Conservation (phyloP, 2,329 filamentous ascomycete genomes). For the Plectosphaerella plurivora region DNA sequence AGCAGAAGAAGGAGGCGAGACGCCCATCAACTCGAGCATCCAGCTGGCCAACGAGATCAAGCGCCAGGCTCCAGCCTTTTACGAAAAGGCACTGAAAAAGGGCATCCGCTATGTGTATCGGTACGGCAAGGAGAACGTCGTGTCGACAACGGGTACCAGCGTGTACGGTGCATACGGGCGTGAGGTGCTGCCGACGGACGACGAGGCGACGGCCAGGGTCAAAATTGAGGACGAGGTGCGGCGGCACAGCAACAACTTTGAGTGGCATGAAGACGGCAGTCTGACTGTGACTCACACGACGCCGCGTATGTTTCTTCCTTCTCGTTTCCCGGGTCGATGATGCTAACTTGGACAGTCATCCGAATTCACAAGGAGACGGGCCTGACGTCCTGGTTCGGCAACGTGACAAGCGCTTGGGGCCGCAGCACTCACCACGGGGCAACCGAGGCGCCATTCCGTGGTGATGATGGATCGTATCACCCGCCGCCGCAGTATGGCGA, state of each 20-base stretch:
- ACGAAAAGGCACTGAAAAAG: conserved; percentile 18
- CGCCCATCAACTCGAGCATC: conserved; percentile 25
- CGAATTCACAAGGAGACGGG: conserved; percentile 20
- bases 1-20: conserved; percentile 25
- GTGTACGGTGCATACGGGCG: conserved; percentile 24
- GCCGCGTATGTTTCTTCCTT: conserved; percentile 15
- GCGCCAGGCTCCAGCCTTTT: conserved; percentile 20
- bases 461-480: conserved; percentile 27
- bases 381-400: conserved; percentile 24
- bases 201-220: conserved; percentile 13
- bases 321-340: too few relatives aligned
- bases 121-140: conserved; percentile 17
- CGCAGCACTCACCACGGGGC: conserved; percentile 25
- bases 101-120: conserved; percentile 26
- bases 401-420: conserved; percentile 29
- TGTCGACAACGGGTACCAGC: conserved; percentile 26
- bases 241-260: conserved; percentile 25
- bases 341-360: conserved; percentile 13
- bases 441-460: conserved; percentile 22
- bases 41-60: conserved; percentile 19
- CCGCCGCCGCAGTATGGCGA: conserved; percentile 25
- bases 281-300: conserved; percentile 25
- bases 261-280: conserved; percentile 29
- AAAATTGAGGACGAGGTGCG: conserved; percentile 25
- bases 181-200: conserved; percentile 17